These are phyloP conservation scores for Vanrija sp. DNA, from an alignment of 1,284 basidiomycete genomes.

Conservation along the genomic window DNA sequence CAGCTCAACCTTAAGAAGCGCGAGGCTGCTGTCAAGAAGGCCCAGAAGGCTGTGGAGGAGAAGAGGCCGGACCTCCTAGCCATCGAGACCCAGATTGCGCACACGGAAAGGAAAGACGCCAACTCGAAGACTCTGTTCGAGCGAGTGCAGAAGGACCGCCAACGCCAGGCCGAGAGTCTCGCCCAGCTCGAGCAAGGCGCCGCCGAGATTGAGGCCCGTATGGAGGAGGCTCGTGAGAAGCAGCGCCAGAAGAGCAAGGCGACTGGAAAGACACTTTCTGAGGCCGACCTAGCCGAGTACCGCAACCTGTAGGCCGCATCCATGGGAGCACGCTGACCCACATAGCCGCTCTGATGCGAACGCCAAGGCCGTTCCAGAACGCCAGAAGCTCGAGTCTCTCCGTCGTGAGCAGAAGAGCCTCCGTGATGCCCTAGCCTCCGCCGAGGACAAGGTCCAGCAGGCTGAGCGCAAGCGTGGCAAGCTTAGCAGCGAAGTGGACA, in stretches of 20 bases:
- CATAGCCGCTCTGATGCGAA: constrained; percentile 55
- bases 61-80: constrained; percentile 80
- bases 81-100: constrained; percentile 79
- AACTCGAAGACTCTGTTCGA: constrained; percentile 64
- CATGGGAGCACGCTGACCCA: not conserved
- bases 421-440: constrained; percentile 57
- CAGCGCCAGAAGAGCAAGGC: constrained; percentile 66
- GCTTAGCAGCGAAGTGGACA: constrained; percentile 60
- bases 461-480: constrained; percentile 61
- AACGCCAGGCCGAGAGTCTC: constrained; percentile 63
- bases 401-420: constrained; percentile 77
- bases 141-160: constrained; percentile 65
- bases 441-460: constrained; percentile 61
- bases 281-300: constrained; percentile 84
- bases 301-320: constrained; percentile 63
- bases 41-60: constrained; percentile 75
- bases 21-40: constrained; percentile 73
- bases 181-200: constrained; percentile 62
- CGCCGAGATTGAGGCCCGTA: constrained; percentile 62
- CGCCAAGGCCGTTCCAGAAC: constrained; percentile 75
- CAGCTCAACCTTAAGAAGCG: constrained; percentile 67
- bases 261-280: constrained; percentile 71
- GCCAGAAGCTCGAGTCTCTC: constrained; percentile 77
- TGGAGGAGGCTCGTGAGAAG: constrained; percentile 75
- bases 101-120: constrained; percentile 71